Evolutionary conservation across 192 early-diverging fungal genomes (phyloP), one percentile per base, ranked within the genome.

Genomic region (Lobosporangium transversale): DNA sequence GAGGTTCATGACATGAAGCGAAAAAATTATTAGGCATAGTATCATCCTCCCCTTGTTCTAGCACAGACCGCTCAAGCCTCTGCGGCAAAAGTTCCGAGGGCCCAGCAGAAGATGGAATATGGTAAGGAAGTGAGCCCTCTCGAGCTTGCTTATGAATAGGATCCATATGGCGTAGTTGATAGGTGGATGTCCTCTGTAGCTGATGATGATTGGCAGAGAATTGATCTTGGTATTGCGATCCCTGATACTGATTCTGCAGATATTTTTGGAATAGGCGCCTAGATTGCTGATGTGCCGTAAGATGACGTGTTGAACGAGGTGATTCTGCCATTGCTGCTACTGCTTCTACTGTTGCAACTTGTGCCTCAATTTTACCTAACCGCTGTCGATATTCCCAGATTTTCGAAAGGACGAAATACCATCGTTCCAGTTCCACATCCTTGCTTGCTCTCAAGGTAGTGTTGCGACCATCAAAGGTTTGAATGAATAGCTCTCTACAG

Each of bases 261-360:
- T 75, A 61, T 37, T 55, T 53, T 33, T 75, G 57, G 20, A 75
- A 75, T 4, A 75, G 63, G 8, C 66, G 62, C 4, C 57, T 52
- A 0, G 71, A 75, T 36, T 60, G 71, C 33, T 75, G 71, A 32
- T 66, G 71, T n/a, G 71, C 63, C 11, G 63, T 37, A 35, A 75
- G 52, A 49, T 61, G 26, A 24, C 53, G 31, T 4, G 71, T 53
- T 21, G 40, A 20, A 17, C 0, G 40, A 5, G 55, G 44, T 30
- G 42, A 11, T 40, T 1, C 15, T 5, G 40, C n/a, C n/a, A n/a
- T n/a, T n/a, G n/a, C n/a, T n/a, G n/a, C n/a, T n/a, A n/a, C n/a
- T n/a, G n/a, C n/a, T n/a, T n/a, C n/a, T n/a, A n/a, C n/a, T n/a
- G n/a, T n/a, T n/a, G n/a, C n/a, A n/a, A n/a, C n/a, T n/a, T n/a